Percentiles rank a stretch among this genome's conserved stretches.
Conservation (phyloP, 352 stramenopile species). For the Globisporangium cederbergense region DNA sequence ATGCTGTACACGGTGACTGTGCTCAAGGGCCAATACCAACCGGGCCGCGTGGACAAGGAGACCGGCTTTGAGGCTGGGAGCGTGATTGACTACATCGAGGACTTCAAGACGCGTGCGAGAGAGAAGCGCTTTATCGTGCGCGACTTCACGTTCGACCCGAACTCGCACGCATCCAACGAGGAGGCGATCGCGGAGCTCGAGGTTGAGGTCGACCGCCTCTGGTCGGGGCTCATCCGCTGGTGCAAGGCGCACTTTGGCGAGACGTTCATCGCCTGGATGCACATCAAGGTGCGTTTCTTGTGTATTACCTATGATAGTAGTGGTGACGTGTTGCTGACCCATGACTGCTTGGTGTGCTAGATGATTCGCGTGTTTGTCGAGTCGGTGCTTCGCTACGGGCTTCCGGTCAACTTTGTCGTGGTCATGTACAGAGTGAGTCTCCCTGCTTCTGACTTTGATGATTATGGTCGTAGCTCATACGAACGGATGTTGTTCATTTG, state of each 20-base stretch:
- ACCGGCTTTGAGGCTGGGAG: conserved; percentile 89
- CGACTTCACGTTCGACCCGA: conserved; percentile 92
- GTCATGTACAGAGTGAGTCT: conserved; percentile 73
- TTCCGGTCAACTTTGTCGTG: conserved; percentile 95
- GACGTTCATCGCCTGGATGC: conserved; percentile 97
- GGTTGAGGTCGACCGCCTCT: conserved; percentile 93
- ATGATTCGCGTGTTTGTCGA: conserved; percentile 97
- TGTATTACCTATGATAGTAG: background rate
- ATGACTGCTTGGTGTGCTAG: conserved; percentile 16
- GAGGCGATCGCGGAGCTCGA: conserved; percentile 83
- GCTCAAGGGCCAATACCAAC: conserved; percentile 93
- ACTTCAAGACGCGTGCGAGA: conserved; percentile 91
- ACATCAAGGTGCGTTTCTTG: conserved; percentile 90
- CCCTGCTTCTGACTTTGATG: background rate
- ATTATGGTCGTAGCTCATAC: conserved; percentile 1
- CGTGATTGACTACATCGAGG: conserved; percentile 93
- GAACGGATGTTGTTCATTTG: conserved; percentile 5
- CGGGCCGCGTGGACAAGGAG: conserved; percentile 81
- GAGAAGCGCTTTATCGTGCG: conserved; percentile 93
- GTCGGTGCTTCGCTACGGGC: conserved; percentile 96
- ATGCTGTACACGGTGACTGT: conserved; percentile 95
- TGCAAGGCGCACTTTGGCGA: conserved; percentile 98
- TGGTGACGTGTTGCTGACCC: background rate
- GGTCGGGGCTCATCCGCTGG: conserved; percentile 93
- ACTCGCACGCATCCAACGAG: conserved; percentile 83